Percentiles rank a stretch among this genome's conserved stretches.
Conservation (phyloP, 108 stramenopile species). For the Cyclotella distinguenda region DNA sequence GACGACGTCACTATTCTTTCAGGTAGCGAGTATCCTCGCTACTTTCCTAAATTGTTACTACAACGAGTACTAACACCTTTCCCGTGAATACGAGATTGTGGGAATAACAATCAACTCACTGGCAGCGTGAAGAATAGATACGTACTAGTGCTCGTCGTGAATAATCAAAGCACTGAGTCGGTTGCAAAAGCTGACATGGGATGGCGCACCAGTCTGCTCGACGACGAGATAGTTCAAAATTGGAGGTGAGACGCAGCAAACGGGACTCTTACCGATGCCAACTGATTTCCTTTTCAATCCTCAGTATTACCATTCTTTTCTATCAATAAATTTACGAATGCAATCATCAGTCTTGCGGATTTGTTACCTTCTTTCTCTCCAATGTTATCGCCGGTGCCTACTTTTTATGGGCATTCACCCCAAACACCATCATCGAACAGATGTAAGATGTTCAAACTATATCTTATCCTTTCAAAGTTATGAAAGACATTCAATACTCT, state of each 20-base stretch:
- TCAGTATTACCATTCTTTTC: no score
- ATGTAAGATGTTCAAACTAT: conserved; percentile 21
- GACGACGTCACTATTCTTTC: no score
- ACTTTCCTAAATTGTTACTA: no score
- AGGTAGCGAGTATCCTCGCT: no score
- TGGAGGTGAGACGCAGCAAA: not conserved
- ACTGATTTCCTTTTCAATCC: not conserved
- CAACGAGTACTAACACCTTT: no score
- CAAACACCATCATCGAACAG: conserved; percentile 9
- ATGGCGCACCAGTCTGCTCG: not conserved
- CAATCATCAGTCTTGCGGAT: conserved; percentile 38
- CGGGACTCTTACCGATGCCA: not conserved
- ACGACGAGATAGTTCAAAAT: not conserved
- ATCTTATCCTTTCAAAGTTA: not conserved
- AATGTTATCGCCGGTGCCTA: conserved; percentile 25
- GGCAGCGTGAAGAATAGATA: no score
- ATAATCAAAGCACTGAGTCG: no score
- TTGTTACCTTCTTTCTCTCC: conserved; percentile 37
- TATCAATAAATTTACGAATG: not conserved
- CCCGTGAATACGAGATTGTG: no score
- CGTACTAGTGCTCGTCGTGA: no score
- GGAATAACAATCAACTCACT: no score
- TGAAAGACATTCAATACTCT: not conserved
- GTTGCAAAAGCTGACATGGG: no score
- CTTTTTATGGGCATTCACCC: conserved; percentile 27